phyloP scores from a whole-genome alignment of 441 rosid species.

The Sinapis alba region DNA sequence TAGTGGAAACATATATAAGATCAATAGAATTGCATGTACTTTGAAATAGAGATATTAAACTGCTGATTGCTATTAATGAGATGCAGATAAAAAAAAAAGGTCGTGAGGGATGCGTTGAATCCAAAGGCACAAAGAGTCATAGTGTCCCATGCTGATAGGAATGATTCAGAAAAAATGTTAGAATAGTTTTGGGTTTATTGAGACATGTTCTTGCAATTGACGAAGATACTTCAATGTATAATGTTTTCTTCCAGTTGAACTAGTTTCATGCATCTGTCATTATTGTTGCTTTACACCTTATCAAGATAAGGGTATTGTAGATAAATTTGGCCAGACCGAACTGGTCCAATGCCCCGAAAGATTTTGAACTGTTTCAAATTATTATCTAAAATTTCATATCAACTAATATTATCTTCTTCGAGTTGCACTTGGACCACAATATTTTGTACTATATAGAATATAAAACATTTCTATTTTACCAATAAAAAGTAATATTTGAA shows the following conservation, averaged over 20 bases:
- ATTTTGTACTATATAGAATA: background rate
- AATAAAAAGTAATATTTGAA: background rate
- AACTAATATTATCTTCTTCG: background rate
- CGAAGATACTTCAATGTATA: conserved; percentile 32
- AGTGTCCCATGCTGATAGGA: conserved; percentile 42
- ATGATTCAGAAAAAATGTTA: conserved; percentile 38
- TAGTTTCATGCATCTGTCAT: conserved; percentile 41
- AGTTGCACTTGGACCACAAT: background rate
- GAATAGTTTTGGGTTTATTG: conserved; percentile 28
- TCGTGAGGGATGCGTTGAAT: conserved; percentile 31
- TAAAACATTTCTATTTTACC: background rate
- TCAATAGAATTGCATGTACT: background rate
- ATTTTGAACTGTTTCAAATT: no score
- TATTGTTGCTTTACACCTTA: conserved; percentile 28
- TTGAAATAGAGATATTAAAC: background rate
- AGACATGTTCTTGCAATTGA: conserved; percentile 36
- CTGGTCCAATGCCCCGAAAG: conserved; percentile 14
- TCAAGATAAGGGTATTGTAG: conserved; percentile 29
- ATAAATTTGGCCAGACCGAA: conserved; percentile 14
- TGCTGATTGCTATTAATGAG: conserved; percentile 23
- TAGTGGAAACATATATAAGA: background rate
- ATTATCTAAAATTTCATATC: background rate
- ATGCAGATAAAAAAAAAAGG: conserved; percentile 14
- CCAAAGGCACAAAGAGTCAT: conserved; percentile 34
- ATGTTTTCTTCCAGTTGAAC: conserved; percentile 36